phyloP scores from a whole-genome alignment of 169 alveolate species.

The Eimeria brunetti region DNA sequence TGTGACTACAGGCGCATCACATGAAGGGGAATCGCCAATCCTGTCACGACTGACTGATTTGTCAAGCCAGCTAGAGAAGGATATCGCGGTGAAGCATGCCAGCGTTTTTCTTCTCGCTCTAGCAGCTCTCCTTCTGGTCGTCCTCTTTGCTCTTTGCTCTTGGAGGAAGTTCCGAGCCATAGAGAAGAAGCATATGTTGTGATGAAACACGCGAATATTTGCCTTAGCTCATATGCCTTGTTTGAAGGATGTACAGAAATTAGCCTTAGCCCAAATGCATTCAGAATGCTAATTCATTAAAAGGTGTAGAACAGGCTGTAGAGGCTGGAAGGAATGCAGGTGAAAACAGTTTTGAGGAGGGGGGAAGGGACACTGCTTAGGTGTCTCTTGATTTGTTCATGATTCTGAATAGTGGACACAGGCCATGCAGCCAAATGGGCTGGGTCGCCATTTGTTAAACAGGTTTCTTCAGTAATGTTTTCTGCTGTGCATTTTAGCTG shows the following conservation, averaged over 20 bases:
- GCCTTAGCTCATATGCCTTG: background rate
- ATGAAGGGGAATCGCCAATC: conserved; percentile 63
- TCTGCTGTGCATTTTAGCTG: background rate
- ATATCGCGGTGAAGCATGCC: conserved; percentile 82
- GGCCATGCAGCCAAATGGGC: background rate
- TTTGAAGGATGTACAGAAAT: conserved; percentile 24
- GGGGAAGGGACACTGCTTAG: background rate
- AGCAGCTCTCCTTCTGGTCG: conserved; percentile 79
- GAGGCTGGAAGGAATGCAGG: background rate
- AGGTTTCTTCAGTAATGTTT: background rate
- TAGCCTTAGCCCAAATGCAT: background rate
- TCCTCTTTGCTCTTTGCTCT: conserved; percentile 82
- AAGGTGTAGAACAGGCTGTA: background rate
- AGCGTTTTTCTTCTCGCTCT: conserved; percentile 81
- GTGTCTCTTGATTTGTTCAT: background rate
- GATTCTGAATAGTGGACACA: background rate
- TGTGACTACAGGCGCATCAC: conserved; percentile 27
- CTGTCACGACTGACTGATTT: conserved; percentile 59
- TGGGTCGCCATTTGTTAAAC: background rate
- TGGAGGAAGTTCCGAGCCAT: conserved; percentile 86
- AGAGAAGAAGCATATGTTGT: conserved; percentile 86
- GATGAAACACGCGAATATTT: conserved; percentile 10
- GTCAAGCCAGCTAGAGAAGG: conserved; percentile 81
- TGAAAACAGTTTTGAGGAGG: background rate
- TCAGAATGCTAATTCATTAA: background rate